A percentile compares a stretch with the other conserved stretches of the same genome.
These are phyloP conservation scores for Ceratocystis cubensis DNA, from an alignment of 2,329 filamentous ascomycete genomes.

Conservation along the genomic window DNA sequence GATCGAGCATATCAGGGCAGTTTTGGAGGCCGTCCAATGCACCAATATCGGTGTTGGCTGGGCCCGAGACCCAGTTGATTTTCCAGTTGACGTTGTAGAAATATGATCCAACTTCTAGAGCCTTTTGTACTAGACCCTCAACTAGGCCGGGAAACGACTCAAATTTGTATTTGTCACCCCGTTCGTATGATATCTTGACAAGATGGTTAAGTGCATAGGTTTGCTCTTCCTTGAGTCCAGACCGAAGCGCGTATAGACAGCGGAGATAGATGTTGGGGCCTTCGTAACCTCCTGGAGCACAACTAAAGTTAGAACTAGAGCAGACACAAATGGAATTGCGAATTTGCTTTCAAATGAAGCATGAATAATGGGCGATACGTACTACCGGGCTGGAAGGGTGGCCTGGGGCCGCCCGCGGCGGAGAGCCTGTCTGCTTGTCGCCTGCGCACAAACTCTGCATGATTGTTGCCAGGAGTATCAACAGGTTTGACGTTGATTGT, in stretches of 20 bases:
- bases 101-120: slow-evolving; percentile 61
- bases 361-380: slow-evolving; percentile 28
- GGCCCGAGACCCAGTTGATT: slow-evolving; percentile 50
- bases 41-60: slow-evolving; percentile 39
- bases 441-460: slow-evolving; percentile 49
- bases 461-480: slow-evolving; percentile 61
- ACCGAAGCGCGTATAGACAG: slow-evolving; percentile 71
- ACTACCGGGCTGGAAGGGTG: slow-evolving; percentile 49
- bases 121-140: slow-evolving; percentile 76
- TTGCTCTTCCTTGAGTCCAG: slow-evolving; percentile 66
- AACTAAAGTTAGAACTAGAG: not conserved
- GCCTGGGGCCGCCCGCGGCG: slow-evolving; percentile 37
- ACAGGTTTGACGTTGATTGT: slow-evolving; percentile 51
- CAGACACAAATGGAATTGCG: not conserved
- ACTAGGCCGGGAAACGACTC: slow-evolving; percentile 81
- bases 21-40: slow-evolving; percentile 37
- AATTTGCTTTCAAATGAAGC: no score
- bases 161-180: slow-evolving; percentile 91
- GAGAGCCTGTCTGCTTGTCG: slow-evolving; percentile 17
- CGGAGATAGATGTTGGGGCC: slow-evolving; percentile 86
- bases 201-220: slow-evolving; percentile 88
- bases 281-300: slow-evolving; percentile 43
- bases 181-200: slow-evolving; percentile 88
- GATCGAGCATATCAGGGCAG: slow-evolving; percentile 46
- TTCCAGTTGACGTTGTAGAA: slow-evolving; percentile 78